Evolutionary conservation across 805 yeast genomes (phyloP).

Genomic region (Isabelozyma rhagii): DNA sequence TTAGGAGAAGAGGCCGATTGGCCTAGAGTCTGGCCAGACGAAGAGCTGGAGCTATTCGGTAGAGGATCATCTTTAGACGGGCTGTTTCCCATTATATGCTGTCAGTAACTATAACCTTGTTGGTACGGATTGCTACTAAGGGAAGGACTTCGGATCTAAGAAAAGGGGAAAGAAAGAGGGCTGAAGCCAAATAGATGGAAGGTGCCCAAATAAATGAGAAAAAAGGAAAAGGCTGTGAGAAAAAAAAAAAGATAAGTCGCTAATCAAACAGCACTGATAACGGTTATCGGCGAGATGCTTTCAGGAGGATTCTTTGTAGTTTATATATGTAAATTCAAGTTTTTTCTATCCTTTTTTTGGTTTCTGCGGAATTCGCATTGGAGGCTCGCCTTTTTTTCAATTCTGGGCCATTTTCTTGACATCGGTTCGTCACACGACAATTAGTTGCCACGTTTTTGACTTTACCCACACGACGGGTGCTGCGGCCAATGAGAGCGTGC

Average conservation of each 20-base stretch:
- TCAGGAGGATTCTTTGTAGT: neutral
- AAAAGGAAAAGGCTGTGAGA: neutral
- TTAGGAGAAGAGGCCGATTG: constrained; percentile 26
- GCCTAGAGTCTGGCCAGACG: constrained; percentile 5
- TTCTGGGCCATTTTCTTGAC: neutral
- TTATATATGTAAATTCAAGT: neutral
- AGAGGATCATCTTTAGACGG: constrained; percentile 54
- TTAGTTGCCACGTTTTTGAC: neutral
- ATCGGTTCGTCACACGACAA: neutral
- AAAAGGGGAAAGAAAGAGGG: neutral
- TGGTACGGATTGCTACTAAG: neutral
- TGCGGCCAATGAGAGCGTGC: neutral
- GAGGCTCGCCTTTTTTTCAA: neutral
- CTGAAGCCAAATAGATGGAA: neutral
- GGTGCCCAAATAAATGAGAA: neutral
- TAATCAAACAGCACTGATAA: neutral
- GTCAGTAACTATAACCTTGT: neutral
- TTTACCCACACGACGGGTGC: neutral
- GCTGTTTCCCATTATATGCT: constrained; percentile 55
- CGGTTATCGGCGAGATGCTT: neutral
- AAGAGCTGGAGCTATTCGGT: constrained; percentile 37
- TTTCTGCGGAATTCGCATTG: neutral
- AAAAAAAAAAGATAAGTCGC: neutral
- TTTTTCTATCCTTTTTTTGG: neutral
- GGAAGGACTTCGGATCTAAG: neutral